These are phyloP conservation scores for Solanum medicagineum DNA, from an alignment of 257 asterid genomes.

Conservation along the genomic window DNA sequence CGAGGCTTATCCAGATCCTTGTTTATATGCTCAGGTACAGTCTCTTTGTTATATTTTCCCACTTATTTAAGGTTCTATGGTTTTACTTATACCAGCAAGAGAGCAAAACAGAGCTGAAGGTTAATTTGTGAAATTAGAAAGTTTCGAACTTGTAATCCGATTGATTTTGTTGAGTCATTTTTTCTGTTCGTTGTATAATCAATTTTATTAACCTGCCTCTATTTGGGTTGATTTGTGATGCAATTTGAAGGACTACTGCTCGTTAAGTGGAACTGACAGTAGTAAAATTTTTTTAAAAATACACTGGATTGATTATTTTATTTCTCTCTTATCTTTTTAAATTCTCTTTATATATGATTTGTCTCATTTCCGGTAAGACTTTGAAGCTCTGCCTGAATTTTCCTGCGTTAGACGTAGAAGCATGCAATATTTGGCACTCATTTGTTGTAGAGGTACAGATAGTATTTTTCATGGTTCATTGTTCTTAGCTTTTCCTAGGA, in stretches of 20 bases:
- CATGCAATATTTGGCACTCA: background rate
- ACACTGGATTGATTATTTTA: background rate
- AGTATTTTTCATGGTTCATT: background rate
- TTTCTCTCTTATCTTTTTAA: too few species aligned
- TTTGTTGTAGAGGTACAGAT: background rate
- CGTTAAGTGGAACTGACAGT: background rate
- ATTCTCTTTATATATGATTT: too few species aligned
- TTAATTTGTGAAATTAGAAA: background rate
- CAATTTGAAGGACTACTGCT: background rate
- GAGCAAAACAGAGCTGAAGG: background rate
- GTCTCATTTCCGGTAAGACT: too few species aligned
- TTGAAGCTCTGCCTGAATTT: too few species aligned
- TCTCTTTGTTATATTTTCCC: background rate
- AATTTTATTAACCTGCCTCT: background rate
- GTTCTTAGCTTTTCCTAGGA: background rate
- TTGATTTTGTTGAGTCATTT: background rate
- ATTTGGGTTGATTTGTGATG: background rate
- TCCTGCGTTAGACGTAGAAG: background rate
- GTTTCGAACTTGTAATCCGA: background rate
- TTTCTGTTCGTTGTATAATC: background rate
- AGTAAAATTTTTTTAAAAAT: background rate
- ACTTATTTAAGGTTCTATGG: background rate
- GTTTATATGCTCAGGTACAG: conserved; percentile 77
- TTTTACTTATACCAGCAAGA: background rate
- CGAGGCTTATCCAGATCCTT: conserved; percentile 74